Evolutionary conservation across 2,329 filamentous ascomycete species (phyloP).

Genomic region (Nannizziopsis arthrosporioides): DNA sequence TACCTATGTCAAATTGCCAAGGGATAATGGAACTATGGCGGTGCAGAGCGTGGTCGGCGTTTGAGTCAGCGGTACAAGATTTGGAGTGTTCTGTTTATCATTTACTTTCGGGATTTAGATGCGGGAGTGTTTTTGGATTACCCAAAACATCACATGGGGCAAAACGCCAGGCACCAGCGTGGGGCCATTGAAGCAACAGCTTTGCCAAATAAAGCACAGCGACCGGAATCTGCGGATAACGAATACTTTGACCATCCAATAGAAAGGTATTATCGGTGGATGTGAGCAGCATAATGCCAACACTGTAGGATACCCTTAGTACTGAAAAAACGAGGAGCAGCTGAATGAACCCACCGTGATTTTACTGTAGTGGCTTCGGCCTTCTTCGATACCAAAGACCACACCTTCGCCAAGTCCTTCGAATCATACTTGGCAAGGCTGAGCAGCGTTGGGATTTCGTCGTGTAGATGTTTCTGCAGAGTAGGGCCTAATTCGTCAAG

Average conservation of each 20-base stretch:
- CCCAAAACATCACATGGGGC: constrained; percentile 13
- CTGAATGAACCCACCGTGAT: constrained; percentile 6
- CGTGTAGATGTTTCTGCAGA: constrained; percentile 20
- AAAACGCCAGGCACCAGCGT: constrained; percentile 12
- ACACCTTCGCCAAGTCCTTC: constrained; percentile 16
- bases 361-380: constrained; percentile 12
- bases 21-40: background rate
- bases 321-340: background rate
- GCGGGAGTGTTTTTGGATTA: constrained; percentile 10
- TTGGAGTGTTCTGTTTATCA: background rate
- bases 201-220: constrained; percentile 10
- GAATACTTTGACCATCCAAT: constrained; percentile 12
- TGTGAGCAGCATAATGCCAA: constrained; percentile 15
- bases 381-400: constrained; percentile 12
- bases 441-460: constrained; percentile 18
- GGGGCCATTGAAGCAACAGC: constrained; percentile 10
- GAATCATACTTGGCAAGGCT: constrained; percentile 16
- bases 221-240: constrained; percentile 8
- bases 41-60: background rate
- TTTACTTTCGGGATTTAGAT: constrained; percentile 7
- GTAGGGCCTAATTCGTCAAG: constrained; percentile 17
- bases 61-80: background rate
- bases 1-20: too few species aligned
- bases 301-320: constrained; percentile 9
- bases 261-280: constrained; percentile 19